phyloP scores from a whole-genome alignment of 1,284 basidiomycete genomes.

The Paramarasmius palmivorus region DNA sequence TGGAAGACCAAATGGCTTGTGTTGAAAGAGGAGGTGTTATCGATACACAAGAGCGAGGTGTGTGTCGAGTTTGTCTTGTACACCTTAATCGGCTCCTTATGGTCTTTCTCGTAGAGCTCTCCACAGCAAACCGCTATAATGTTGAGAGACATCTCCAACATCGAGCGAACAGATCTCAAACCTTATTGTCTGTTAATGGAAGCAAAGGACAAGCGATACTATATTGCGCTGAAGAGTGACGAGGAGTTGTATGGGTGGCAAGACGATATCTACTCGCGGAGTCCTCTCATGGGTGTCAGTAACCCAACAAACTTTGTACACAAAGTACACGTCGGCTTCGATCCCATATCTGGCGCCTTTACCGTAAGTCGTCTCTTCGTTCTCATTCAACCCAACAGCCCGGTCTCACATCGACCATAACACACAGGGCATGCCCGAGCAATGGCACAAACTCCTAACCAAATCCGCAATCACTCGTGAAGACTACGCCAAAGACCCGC shows the following conservation, averaged over 20 bases:
- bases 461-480: slow-evolving; percentile 97
- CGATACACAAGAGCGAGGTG: slow-evolving; percentile 93
- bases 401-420: too few relatives aligned
- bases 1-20: slow-evolving; percentile 94
- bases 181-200: slow-evolving; percentile 90
- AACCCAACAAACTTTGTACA: slow-evolving; percentile 98
- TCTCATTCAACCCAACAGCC: slow-evolving; percentile 7
- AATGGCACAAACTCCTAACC: slow-evolving; percentile 95
- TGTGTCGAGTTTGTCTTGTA: slow-evolving; percentile 24
- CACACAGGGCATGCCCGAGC: slow-evolving; percentile 89
- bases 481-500: slow-evolving; percentile 95
- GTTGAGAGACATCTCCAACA: slow-evolving; percentile 80
- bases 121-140: slow-evolving; percentile 68
- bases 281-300: slow-evolving; percentile 90
- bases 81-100: slow-evolving; percentile 9
- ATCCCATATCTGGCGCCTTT: slow-evolving; percentile 91
- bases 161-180: slow-evolving; percentile 91
- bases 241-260: slow-evolving; percentile 97
- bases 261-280: slow-evolving; percentile 93
- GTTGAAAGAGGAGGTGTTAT: slow-evolving; percentile 78
- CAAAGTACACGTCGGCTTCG: slow-evolving; percentile 97
- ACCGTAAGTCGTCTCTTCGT: slow-evolving; percentile 55
- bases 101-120: slow-evolving; percentile 43
- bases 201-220: slow-evolving; percentile 79
- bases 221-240: slow-evolving; percentile 86